Conservation (phyloP, 306 rosid species). For the Gastrolobium villosum region DNA sequence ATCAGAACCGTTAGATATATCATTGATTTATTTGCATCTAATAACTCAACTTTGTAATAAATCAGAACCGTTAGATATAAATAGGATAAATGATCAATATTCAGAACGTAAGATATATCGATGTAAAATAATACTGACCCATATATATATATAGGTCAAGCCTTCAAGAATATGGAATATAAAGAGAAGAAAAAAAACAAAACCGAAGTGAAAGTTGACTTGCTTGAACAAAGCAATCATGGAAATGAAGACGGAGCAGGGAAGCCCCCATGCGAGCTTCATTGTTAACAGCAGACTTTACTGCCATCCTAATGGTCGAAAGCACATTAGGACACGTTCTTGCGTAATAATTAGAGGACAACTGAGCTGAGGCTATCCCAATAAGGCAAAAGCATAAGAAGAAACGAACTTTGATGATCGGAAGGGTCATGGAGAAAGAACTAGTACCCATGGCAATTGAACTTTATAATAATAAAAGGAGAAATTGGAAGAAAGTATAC, state of each 20-base stretch:
- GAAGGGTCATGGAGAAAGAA: neutral
- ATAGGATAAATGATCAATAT: too few relatives aligned
- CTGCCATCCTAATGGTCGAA: constrained; percentile 59
- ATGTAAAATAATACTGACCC: too few relatives aligned
- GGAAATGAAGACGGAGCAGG: constrained; percentile 87
- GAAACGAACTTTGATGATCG: constrained; percentile 37
- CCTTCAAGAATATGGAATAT: neutral
- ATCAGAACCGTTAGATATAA: too few relatives aligned
- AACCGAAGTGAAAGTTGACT: constrained; percentile 41
- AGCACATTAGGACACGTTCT: constrained; percentile 68
- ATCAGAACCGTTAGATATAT: too few relatives aligned
- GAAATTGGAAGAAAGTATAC: neutral
- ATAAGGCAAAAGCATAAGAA: constrained; percentile 33
- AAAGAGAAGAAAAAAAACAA: neutral
- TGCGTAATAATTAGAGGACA: constrained; percentile 64
- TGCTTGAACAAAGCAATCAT: constrained; percentile 89
- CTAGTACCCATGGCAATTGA: neutral
- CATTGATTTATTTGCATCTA: too few relatives aligned
- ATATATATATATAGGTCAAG: too few relatives aligned
- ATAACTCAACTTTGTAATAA: too few relatives aligned
- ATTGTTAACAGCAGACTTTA: constrained; percentile 52
- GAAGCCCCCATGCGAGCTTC: constrained; percentile 92
- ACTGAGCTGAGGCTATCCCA: constrained; percentile 59
- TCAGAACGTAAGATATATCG: too few relatives aligned
- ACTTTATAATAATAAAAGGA: neutral